Evolutionary conservation across 179 eudicot genomes (phyloP).

Genomic region (Spinacia oleracea): DNA sequence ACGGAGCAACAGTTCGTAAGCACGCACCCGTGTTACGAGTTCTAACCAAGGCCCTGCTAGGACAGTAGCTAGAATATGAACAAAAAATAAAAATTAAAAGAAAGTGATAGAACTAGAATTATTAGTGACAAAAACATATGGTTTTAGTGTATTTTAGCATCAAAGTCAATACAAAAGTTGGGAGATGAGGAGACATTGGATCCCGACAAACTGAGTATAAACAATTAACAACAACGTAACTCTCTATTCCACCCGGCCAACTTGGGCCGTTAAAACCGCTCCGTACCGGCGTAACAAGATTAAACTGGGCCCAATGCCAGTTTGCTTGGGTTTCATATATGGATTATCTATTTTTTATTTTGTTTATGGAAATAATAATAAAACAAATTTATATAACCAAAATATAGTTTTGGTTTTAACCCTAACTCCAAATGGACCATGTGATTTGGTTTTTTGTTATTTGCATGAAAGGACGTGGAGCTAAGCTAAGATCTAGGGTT

Average conservation of each 20-base stretch:
- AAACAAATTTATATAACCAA: not conserved
- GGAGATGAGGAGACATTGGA: constrained; percentile 27
- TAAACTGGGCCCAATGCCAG: constrained; percentile 22
- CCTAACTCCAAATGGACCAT: constrained; percentile 22
- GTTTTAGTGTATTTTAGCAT: constrained; percentile 10
- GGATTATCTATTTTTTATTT: not conserved
- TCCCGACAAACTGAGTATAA: constrained; percentile 30
- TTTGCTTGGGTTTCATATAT: not conserved
- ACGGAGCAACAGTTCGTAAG: too few relatives aligned
- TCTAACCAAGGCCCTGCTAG: not conserved
- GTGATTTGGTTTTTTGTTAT: constrained; percentile 28
- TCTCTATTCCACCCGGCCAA: not conserved
- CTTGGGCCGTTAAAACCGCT: constrained; percentile 21
- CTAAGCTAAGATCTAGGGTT: constrained; percentile 21
- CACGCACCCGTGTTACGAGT: not conserved
- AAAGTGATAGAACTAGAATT: not conserved
- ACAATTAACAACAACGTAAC: constrained; percentile 19
- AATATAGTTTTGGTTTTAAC: constrained; percentile 4
- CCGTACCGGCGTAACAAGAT: constrained; percentile 10
- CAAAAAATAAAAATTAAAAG: not conserved
- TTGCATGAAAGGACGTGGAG: constrained; percentile 30
- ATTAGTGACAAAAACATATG: constrained; percentile 29
- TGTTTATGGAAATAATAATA: not conserved
- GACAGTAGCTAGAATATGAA: not conserved
- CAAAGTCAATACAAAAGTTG: constrained; percentile 28